phyloP scores from a whole-genome alignment of 1,284 basidiomycete genomes.

The Apiotrichum brassicae region DNA sequence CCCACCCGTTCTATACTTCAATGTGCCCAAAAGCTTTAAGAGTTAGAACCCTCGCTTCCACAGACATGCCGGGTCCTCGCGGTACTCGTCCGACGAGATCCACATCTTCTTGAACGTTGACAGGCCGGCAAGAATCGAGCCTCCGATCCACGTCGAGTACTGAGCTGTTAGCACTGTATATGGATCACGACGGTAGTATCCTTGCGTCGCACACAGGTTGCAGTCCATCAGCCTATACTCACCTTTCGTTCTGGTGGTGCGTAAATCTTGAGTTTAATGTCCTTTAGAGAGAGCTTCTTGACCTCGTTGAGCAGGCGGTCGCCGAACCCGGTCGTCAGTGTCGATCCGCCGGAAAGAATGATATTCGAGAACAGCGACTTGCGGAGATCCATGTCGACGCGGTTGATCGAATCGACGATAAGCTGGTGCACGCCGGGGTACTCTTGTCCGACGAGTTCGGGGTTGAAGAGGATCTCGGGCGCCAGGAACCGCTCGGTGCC shows the following conservation, averaged over 20 bases:
- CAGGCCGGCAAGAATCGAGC: conserved; percentile 88
- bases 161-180: conserved; percentile 17
- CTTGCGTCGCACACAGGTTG: too few relatives aligned
- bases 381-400: conserved; percentile 67
- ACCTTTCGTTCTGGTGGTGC: conserved; percentile 96
- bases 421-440: conserved; percentile 92
- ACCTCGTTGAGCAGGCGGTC: conserved; percentile 92
- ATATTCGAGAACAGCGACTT: conserved; percentile 96
- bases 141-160: conserved; percentile 99
- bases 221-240: too few relatives aligned
- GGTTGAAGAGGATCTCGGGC: conserved; percentile 96
- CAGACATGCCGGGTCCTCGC: conserved; percentile 74
- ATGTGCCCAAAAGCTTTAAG: too few relatives aligned
- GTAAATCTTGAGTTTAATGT: conserved; percentile 98
- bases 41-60: not conserved
- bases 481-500: conserved; percentile 94
- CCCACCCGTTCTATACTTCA: too few relatives aligned
- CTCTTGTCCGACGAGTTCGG: conserved; percentile 91
- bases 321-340: conserved; percentile 89
- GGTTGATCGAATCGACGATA: conserved; percentile 53
- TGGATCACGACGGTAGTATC: too few relatives aligned
- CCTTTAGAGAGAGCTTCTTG: conserved; percentile 92
- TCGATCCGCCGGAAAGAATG: conserved; percentile 93
- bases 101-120: conserved; percentile 99
- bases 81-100: conserved; percentile 98